Base-by-base conservation (phyloP, 2,329 filamentous ascomycete genomes). In the Epichloe amarillans region DNA sequence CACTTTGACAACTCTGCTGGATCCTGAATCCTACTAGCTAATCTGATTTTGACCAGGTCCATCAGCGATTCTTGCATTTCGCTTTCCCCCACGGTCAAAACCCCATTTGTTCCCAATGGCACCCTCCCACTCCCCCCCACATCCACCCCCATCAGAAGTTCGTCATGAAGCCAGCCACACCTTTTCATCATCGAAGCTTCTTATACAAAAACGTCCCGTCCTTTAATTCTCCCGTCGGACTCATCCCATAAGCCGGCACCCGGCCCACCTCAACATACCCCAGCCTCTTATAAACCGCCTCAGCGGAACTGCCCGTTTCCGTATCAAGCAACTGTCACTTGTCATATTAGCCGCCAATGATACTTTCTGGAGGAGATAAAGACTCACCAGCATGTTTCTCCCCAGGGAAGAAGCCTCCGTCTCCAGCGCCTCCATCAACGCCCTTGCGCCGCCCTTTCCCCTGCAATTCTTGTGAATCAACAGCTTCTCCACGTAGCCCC, bases 141-240 rank as follows among this genome's bases (percentile, higher is more conserved):
- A 26, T 26, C 23, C 2, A 26, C 23, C 23, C 23, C 23, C 23
- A 26, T 26, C 23, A 8, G 23, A 26, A 26, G 23, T 26, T 26
- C 23, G 23, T 15, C 37, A 8, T 8, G 37, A n/a, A 33, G 6
- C 15, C 19, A 5, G 6, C 15, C 19, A 5, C 30, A 17, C 33
- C 14, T 4, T 48, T 4, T 48, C 46, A 38, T 51, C 47, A 50
- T 43, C 55, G 52, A 37, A 83, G 64, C 52, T 77, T 70, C 63
- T 82, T 82, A 62, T 80, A 83, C 57, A 80, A 79, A 56, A 80
- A 77, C 0, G 73, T 71, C 49, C 72, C 73, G 54, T 74, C 73
- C 55, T 70, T 72, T 50, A 76, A 61, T 43, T 69, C 70, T 26
- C 74, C 71, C 11, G 67, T 67, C 17, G 74, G 75, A 56, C 68